Evolutionary conservation across 495 filamentous ascomycete species (phyloP).

Genomic region (Halenospora varia): DNA sequence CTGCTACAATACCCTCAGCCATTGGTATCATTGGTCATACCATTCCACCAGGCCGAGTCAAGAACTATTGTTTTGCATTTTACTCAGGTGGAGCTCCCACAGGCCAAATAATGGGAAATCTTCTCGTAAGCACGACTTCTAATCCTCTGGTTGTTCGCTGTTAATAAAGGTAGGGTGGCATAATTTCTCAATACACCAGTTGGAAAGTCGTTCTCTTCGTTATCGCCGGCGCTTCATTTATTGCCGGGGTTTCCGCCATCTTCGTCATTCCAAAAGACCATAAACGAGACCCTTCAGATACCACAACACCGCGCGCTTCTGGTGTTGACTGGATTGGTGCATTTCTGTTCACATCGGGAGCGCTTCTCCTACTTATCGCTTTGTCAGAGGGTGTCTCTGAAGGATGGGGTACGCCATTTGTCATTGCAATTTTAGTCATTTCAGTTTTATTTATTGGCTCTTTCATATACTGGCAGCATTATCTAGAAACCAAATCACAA

Average conservation of each 20-base stretch:
- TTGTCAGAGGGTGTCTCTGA: conserved; percentile 59
- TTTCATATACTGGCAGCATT: conserved; percentile 64
- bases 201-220: conserved; percentile 68
- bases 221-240: conserved; percentile 57
- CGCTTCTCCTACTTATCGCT: conserved; percentile 58
- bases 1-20: conserved; percentile 60
- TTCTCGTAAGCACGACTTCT: conserved; percentile 6
- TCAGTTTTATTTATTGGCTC: conserved; percentile 51
- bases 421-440: conserved; percentile 58
- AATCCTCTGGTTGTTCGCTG: background rate
- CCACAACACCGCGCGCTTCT: conserved; percentile 23
- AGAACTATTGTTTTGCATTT: conserved; percentile 55
- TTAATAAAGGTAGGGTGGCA: conserved; percentile 28
- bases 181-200: conserved; percentile 48
- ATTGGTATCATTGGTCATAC: conserved; percentile 60
- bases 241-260: conserved; percentile 54
- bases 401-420: conserved; percentile 65
- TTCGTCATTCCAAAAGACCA: conserved; percentile 60
- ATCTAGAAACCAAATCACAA: conserved; percentile 41
- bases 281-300: conserved; percentile 27
- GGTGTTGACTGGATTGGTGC: conserved; percentile 65
- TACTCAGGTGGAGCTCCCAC: conserved; percentile 20
- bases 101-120: conserved; percentile 21
- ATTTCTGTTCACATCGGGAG: conserved; percentile 55
- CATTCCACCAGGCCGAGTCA: conserved; percentile 56